phyloP scores from a whole-genome alignment of 169 alveolate genomes.

The Theileria annulata region DNA sequence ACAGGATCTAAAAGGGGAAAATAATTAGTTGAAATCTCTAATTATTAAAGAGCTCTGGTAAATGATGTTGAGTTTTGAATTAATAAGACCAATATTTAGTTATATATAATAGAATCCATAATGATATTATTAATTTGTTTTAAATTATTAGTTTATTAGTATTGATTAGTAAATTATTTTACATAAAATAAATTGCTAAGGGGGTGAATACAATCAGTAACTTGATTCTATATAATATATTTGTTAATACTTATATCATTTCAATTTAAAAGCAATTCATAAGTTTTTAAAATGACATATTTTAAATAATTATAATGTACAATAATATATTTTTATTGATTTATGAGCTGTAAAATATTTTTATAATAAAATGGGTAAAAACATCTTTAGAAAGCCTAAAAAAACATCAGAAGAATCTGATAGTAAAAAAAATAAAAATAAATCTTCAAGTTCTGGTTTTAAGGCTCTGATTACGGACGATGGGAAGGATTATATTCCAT shows the following conservation, averaged over 20 bases:
- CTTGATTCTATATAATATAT: not conserved
- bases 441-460: not conserved
- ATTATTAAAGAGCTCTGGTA: not conserved
- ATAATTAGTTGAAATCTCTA: not conserved
- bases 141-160: not conserved
- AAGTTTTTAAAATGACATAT: not conserved
- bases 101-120: not conserved
- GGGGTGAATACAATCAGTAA: not conserved
- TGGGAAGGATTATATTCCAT: slow-evolving; percentile 36
- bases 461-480: slow-evolving; percentile 17
- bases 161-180: not conserved
- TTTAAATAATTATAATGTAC: not conserved
- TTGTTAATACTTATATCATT: not conserved
- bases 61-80: not conserved
- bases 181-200: not conserved
- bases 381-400: slow-evolving; percentile 1
- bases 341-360: not conserved
- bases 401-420: slow-evolving; percentile 4
- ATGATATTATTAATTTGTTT: not conserved
- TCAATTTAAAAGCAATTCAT: not conserved
- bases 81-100: not conserved
- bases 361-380: slow-evolving; percentile 1
- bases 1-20: not conserved
- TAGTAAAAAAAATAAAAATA: slow-evolving; percentile 2
- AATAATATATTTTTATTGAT: not conserved